These are phyloP conservation scores for Monosporascus sp. DNA, from an alignment of 2,329 filamentous ascomycete species.

Conservation along the genomic window DNA sequence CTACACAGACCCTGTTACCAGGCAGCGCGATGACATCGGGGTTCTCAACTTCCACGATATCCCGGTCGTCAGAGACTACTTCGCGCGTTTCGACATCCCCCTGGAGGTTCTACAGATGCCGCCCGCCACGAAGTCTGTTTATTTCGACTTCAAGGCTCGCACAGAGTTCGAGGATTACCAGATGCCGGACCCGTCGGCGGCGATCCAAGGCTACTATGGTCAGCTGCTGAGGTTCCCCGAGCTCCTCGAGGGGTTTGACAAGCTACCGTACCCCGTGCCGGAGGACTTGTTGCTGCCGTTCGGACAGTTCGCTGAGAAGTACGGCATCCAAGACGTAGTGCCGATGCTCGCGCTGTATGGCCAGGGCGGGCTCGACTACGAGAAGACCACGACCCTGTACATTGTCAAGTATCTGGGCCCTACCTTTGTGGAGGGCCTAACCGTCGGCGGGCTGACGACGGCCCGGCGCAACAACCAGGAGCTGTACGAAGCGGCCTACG, in stretches of 20 bases:
- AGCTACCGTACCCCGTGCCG: neutral
- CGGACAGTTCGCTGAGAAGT: neutral
- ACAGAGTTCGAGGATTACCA: neutral
- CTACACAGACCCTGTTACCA: slow-evolving; percentile 16
- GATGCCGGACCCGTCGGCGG: neutral
- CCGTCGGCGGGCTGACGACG: neutral
- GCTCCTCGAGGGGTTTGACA: neutral
- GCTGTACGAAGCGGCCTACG: neutral
- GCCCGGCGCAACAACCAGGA: neutral
- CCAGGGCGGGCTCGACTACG: too few species aligned
- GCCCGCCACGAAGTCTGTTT: neutral
- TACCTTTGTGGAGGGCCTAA: neutral
- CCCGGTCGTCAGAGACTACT: neutral
- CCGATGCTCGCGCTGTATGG: too few species aligned
- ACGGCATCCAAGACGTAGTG: too few species aligned
- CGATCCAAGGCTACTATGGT: neutral
- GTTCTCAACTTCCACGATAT: neutral
- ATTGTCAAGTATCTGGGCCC: neutral
- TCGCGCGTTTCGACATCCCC: neutral
- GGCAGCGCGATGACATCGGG: neutral
- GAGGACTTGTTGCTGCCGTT: neutral
- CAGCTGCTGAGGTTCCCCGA: neutral
- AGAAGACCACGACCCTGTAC: neutral
- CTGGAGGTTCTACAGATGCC: neutral
- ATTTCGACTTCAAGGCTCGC: neutral